phyloP scores from a whole-genome alignment of 106 monocot genomes.

The Dioscorea alata region DNA sequence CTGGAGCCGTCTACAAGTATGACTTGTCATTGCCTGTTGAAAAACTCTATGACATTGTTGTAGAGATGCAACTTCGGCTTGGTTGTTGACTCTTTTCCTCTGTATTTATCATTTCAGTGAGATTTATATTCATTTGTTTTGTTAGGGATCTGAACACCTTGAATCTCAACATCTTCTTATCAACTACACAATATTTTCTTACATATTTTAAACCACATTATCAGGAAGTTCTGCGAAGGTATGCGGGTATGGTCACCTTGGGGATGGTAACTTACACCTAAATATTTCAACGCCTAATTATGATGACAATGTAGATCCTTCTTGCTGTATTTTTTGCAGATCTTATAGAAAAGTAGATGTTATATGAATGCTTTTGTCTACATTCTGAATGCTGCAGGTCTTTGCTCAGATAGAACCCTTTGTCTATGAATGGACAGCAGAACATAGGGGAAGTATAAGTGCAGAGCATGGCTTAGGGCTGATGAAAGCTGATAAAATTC shows the following conservation, averaged over 20 bases:
- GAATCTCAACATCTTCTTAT: too few species aligned
- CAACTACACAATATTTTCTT: neutral
- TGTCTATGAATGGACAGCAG: constrained; percentile 92
- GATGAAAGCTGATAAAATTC: constrained; percentile 98
- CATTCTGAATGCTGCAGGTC: constrained; percentile 34
- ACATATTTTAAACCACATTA: neutral
- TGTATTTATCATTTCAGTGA: neutral
- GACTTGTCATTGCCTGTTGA: constrained; percentile 89
- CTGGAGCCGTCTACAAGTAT: constrained; percentile 95
- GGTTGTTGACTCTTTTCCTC: constrained; percentile 28
- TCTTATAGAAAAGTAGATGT: too few species aligned
- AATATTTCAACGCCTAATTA: constrained; percentile 64
- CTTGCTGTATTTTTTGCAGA: neutral
- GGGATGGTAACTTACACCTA: constrained; percentile 92
- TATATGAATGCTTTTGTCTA: neutral
- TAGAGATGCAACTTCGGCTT: constrained; percentile 72
- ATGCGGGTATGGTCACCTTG: constrained; percentile 91
- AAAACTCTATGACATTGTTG: constrained; percentile 74
- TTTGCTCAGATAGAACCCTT: constrained; percentile 89
- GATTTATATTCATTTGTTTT: neutral
- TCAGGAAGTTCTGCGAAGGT: constrained; percentile 66
- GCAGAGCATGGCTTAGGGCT: constrained; percentile 95
- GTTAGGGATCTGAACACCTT: too few species aligned
- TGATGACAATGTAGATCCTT: constrained; percentile 56
- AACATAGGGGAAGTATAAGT: constrained; percentile 82